These are phyloP conservation scores for Candida odintsovae DNA, from an alignment of 805 yeast genomes.

Conservation along the genomic window DNA sequence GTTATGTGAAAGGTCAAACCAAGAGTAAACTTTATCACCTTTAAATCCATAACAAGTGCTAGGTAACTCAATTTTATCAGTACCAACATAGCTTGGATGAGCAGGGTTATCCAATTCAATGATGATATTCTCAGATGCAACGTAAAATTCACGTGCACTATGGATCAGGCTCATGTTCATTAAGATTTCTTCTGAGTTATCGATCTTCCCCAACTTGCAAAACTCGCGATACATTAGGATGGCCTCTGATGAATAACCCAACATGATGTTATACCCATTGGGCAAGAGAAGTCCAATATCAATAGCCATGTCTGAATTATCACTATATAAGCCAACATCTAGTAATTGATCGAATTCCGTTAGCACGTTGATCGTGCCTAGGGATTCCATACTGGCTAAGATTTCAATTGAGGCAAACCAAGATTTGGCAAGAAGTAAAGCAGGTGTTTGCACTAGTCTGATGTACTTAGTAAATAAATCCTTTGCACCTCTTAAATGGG, in stretches of 20 bases:
- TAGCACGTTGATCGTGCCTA: slow-evolving; percentile 45
- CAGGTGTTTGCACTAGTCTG: slow-evolving; percentile 20
- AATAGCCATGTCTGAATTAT: slow-evolving; percentile 13
- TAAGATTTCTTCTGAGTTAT: slow-evolving; percentile 16
- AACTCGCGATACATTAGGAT: slow-evolving; percentile 22
- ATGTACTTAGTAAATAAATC: slow-evolving; percentile 49
- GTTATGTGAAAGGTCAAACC: slow-evolving; percentile 26
- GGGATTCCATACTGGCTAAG: slow-evolving; percentile 48
- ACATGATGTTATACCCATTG: slow-evolving; percentile 23
- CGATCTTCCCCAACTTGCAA: slow-evolving; percentile 14
- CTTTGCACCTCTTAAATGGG: slow-evolving; percentile 63
- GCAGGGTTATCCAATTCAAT: slow-evolving; percentile 12
- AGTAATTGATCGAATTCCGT: slow-evolving; percentile 36
- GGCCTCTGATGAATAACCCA: slow-evolving; percentile 26
- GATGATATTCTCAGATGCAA: slow-evolving; percentile 11
- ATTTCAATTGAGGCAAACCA: slow-evolving; percentile 58
- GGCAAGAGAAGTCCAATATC: slow-evolving; percentile 21
- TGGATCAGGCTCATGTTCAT: slow-evolving; percentile 22
- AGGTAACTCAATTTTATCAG: slow-evolving; percentile 7
- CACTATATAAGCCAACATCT: slow-evolving; percentile 21
- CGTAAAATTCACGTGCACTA: slow-evolving; percentile 23
- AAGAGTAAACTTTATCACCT: slow-evolving; percentile 15
- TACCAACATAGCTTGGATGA: slow-evolving; percentile 16
- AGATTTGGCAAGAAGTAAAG: slow-evolving; percentile 40
- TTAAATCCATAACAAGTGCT: slow-evolving; percentile 19